Evolutionary conservation across 2,329 filamentous ascomycete species (phyloP), one percentile per base, ranked within the genome.

Genomic region (Sarocladium brachiariae): DNA sequence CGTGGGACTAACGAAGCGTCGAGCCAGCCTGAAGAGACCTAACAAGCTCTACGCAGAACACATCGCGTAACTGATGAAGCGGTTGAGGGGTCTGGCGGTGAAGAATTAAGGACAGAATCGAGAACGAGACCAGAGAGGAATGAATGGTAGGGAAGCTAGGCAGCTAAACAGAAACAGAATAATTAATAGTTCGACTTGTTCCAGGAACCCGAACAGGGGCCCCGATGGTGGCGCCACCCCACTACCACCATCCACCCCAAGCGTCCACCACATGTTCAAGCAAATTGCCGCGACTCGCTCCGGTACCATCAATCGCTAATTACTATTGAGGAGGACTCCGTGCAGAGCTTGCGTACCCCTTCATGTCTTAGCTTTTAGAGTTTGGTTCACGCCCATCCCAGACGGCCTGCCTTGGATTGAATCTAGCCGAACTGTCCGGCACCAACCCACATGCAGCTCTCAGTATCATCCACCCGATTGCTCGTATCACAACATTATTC

Each of bases 221-320:
- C n/a, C 43, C 6, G 19, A 18, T 19, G 25, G 25, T 47, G 43
- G 43, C 27, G 16, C 27, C 43, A 47, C 43, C 43, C 27, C 43
- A 30, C 43, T 25, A 47, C 27, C 10, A 47, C 37, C 10, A 7
- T 21, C 21, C 10, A 5, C 4, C 37, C 37, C n/a, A n/a, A n/a
- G n/a, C n/a, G n/a, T 6, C 19, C 43, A 47, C 43, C 43, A 47
- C 43, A 47, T 47, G 43, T 47, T 33, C 35, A 8, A 39, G 35
- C 19, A 45, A 16, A 11, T 3, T 45, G 11, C 39, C 39, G 23
- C 39, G 8, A 45, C 19, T 45, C n/a, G 39, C 23, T 25, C 39
- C 25, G 24, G 39, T 11, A 30, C 21, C 21, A 45, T 9, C 14
- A n/a, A n/a, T n/a, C n/a, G n/a, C n/a, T n/a, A n/a, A n/a, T n/a